Conservation (phyloP, 768 basidiomycete species). For the Trichaptum fuscoviolaceum region DNA sequence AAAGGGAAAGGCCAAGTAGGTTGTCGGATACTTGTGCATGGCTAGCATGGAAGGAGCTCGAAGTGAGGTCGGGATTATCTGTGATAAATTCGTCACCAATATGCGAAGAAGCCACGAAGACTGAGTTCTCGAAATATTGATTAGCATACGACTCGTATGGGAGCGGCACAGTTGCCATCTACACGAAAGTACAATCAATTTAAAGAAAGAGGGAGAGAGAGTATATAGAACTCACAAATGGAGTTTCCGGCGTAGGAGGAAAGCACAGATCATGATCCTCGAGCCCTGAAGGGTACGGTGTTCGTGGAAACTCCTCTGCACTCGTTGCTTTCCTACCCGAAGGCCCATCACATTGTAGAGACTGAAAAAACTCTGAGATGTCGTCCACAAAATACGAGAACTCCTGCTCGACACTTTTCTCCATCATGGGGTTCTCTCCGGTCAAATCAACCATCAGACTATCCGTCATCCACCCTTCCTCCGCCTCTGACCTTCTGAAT, state of each 20-base stretch:
- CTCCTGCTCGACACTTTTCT: neutral
- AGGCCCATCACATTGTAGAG: neutral
- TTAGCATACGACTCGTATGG: neutral
- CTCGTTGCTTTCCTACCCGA: no score
- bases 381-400: neutral
- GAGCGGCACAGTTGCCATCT: neutral
- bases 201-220: neutral
- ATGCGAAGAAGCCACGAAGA: no score
- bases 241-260: neutral
- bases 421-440: neutral
- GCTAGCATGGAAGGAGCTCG: no score
- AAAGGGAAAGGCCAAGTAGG: no score
- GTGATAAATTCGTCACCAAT: no score
- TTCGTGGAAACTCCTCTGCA: neutral
- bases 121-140: no score
- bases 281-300: neutral
- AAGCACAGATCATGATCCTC: neutral
- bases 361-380: neutral
- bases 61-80: no score
- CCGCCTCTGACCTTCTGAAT: neutral
- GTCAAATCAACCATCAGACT: neutral
- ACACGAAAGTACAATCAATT: neutral
- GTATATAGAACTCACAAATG: neutral
- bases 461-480: neutral
- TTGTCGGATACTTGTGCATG: no score